Base-by-base conservation (phyloP, 768 basidiomycete species). In the Suillus placidus region DNA sequence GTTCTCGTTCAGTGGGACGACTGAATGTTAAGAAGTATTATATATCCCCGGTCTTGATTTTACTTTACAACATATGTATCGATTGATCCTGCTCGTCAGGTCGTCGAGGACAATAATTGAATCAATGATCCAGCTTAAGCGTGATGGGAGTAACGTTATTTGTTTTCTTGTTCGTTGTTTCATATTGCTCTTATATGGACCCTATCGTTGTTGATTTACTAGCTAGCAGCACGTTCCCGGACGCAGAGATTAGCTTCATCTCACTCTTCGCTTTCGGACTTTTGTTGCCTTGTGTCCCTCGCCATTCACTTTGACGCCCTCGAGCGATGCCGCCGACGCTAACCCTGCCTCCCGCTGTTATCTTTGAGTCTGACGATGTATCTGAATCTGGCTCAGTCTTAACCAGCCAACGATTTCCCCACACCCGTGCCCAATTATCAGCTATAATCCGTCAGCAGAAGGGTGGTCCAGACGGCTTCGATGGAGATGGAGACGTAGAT, bases 1-100 rank as follows among this genome's bases (percentile, higher is more conserved):
- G 93, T 93, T 8, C 75, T 90, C 8, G 83, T 91, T 37, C 92
- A 94, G 72, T 91, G 90, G 87, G 92, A 93, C 70, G 83, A 84
- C 54, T 90, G 71, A 80, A 20, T 63, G 18, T 37, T 10, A 37
- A 26, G 7, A 58, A 58, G 16, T n/a, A 51, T 64, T 26, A 34
- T 63, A 40, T 30, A 62, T 26, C 13, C 26, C 16, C 3, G 26
- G 51, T 54, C 9, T 34, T 20, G 52, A 54, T 54, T 26, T 26
- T 54, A 54, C 18, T 32, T 54, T 20, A 6, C 34, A 55, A 49
- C 12, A 49, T 23, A 49, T 49, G 23, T n/a, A 49, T 20, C 16
- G 6, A 34, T 55, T 55, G 32, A 55, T 34, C 20, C 54, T 35
- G 20, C 54, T 55, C n/a, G 32, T 55, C 54, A 20, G 54, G 54